Conservation (phyloP, 495 filamentous ascomycete species). For the Paragyromitra xinjiangensis region DNA sequence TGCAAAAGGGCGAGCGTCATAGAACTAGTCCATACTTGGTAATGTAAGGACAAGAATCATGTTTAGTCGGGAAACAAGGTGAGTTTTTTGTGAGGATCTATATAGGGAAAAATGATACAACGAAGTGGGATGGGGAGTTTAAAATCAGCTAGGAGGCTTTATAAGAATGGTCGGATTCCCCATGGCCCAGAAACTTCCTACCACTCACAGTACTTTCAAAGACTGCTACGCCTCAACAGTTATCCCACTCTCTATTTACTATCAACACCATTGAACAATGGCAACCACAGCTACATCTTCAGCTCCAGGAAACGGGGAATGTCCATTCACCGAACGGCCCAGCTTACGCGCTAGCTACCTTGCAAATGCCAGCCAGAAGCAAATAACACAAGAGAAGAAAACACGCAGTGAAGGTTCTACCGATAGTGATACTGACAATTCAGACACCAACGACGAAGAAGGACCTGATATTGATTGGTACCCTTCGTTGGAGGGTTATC, state of each 20-base stretch:
- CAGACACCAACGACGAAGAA: neutral
- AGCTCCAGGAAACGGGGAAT: neutral
- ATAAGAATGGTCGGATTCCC: neutral
- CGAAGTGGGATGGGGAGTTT: too few species aligned
- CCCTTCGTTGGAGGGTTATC: slow-evolving; percentile 19
- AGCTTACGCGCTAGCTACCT: neutral
- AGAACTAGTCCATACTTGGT: too few species aligned
- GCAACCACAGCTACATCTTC: neutral
- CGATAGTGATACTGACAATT: neutral
- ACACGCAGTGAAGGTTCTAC: neutral
- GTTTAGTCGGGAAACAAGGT: too few species aligned
- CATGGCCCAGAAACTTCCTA: neutral
- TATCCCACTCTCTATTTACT: neutral
- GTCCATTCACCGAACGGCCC: neutral
- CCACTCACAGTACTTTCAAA: neutral
- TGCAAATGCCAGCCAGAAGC: neutral
- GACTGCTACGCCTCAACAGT: neutral
- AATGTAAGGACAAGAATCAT: too few species aligned
- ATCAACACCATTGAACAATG: neutral
- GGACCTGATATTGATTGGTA: slow-evolving; percentile 33
- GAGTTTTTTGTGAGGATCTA: too few species aligned
- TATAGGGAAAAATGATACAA: too few species aligned
- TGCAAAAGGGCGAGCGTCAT: too few species aligned
- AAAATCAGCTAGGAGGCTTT: neutral
- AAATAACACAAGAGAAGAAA: neutral